Base-by-base conservation (phyloP, 805 yeast genomes). In the Monosporozyma servazzii region DNA sequence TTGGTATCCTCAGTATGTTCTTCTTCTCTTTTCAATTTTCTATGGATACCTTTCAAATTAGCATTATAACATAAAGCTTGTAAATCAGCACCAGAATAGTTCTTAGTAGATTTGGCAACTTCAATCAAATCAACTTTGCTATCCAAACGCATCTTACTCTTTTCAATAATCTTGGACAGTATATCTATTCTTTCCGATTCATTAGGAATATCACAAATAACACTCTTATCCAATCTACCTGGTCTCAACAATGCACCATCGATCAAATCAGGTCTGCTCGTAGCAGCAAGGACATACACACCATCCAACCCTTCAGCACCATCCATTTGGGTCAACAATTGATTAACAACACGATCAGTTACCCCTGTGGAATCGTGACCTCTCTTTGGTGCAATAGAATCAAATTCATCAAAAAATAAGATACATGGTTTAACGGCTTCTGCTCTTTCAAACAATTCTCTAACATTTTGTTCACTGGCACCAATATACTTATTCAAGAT, bases 231-330 rank as follows among this genome's bases (percentile, higher is more conserved):
- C 60, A 93, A 75, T 71, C 99, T 81, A 5, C 99, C 99, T 0
- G 99, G 99, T 67, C 99, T 82, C 53, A 93, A 71, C 51, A 93
- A 74, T 0, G 99, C 99, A 2, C 96, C 84, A 66, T 93, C 99
- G 56, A 93, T 90, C 58, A 93, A 75, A 62, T 93, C 99, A 0
- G 99, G 99, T 60, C 99, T 76, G 59, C 93, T 83, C 0, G 98
- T 93, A 1, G 98, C 99, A 0, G 98, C 98, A 25, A 93, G 73
- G 0, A 93, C 96, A 64, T 93, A 91, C 2, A 93, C 98, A 3
- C 98, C 97, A 60, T 90, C 97, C 29, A 90, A 73, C 0, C 98
- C 97, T 67, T 93, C 98, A 0, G 98, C 98, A 71, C 99, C 99
- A 68, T 93, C 99, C 96, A 93, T 90, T 65, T 93, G 97, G 0